phyloP scores from a whole-genome alignment of 805 yeast species.

The Saccharomycopsis sp. region DNA sequence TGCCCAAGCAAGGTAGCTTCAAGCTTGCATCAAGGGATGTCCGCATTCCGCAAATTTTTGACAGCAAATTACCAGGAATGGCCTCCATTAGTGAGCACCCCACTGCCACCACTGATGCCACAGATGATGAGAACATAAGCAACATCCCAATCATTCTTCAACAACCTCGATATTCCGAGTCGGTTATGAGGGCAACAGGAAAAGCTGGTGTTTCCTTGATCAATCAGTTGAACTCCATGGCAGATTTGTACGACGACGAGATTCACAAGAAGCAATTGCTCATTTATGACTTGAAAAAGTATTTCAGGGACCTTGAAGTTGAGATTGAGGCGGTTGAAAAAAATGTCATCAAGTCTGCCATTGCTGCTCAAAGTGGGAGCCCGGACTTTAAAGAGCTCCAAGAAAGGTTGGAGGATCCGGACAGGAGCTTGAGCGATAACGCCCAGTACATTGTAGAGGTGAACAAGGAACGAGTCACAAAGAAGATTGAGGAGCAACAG shows the following conservation, averaged over 20 bases:
- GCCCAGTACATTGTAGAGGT: slow-evolving; percentile 9
- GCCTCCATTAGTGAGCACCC: background rate
- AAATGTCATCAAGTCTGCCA: slow-evolving; percentile 13
- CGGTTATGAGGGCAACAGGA: slow-evolving; percentile 46
- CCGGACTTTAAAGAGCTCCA: background rate
- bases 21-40: background rate
- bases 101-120: background rate
- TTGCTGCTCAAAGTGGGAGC: slow-evolving; percentile 2
- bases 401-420: background rate
- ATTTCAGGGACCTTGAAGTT: slow-evolving; percentile 13
- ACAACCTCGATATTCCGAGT: slow-evolving; percentile 36
- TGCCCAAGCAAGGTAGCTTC: background rate
- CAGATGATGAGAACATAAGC: background rate
- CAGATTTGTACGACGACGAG: slow-evolving; percentile 46
- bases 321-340: slow-evolving; percentile 16
- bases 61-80: too few relatives aligned
- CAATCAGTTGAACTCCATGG: slow-evolving; percentile 38
- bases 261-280: slow-evolving; percentile 42
- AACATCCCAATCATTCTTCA: slow-evolving; percentile 9
- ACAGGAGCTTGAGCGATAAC: slow-evolving; percentile 4
- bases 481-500: slow-evolving; percentile 24
- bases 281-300: slow-evolving; percentile 18
- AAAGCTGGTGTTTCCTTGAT: slow-evolving; percentile 42
- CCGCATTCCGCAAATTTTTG: background rate
- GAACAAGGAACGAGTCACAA: slow-evolving; percentile 18